These are phyloP conservation scores for Aspergillus proliferans DNA, from an alignment of 2,329 filamentous ascomycete genomes.

Conservation along the genomic window DNA sequence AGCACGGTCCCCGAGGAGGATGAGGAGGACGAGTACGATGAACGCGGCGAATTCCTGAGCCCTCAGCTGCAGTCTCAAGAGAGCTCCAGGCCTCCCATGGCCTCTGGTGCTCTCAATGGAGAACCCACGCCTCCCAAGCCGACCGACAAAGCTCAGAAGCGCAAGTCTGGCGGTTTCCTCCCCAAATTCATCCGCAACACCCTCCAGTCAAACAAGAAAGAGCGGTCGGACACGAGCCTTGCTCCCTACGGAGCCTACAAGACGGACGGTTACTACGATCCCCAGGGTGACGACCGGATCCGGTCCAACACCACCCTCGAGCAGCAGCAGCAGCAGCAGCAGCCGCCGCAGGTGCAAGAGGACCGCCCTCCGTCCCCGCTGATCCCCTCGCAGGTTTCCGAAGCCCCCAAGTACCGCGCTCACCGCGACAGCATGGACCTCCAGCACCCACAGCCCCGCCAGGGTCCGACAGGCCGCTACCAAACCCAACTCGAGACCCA, in stretches of 20 bases:
- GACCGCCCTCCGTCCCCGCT: constrained; percentile 55
- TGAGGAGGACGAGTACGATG: constrained; percentile 61
- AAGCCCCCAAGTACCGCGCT: constrained; percentile 58
- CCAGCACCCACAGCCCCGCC: constrained; percentile 59
- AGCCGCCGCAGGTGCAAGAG: constrained; percentile 24
- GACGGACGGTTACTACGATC: constrained; percentile 28
- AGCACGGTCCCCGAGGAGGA: constrained; percentile 83
- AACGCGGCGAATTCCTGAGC: constrained; percentile 45
- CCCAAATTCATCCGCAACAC: constrained; percentile 80
- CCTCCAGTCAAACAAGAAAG: constrained; percentile 46
- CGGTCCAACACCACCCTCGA: constrained; percentile 40
- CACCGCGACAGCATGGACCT: constrained; percentile 59
- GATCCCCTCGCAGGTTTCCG: constrained; percentile 53
- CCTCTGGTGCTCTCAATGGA: constrained; percentile 53
- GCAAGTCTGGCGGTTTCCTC: constrained; percentile 76
- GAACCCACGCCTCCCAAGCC: constrained; percentile 72
- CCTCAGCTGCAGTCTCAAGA: constrained; percentile 56
- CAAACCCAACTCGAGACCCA: constrained; percentile 57
- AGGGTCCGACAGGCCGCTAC: constrained; percentile 56
- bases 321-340: constrained; percentile 28
- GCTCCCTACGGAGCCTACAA: too few species aligned
- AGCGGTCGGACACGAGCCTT: constrained; percentile 47
- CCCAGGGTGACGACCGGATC: constrained; percentile 41
- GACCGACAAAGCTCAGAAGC: constrained; percentile 73
- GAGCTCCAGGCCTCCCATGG: constrained; percentile 40